Evolutionary conservation across 2,329 filamentous ascomycete species (phyloP), one percentile per base, ranked within the genome.

Genomic region (Penicillium sclerotigenum): DNA sequence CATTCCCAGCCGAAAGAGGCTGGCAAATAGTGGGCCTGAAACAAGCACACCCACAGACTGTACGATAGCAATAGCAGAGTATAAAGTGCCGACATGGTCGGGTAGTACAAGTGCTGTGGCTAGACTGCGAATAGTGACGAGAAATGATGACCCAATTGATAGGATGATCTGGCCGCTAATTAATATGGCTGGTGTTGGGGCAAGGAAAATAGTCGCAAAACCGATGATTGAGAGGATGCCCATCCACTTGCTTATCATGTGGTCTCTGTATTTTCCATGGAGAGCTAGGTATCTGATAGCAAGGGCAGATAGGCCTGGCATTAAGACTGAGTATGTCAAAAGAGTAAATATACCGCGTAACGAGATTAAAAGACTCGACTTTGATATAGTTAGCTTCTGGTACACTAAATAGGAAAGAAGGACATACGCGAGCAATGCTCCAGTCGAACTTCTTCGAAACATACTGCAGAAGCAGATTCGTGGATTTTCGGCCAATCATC

Each of bases 361-460:
- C 7, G 68, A 65, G 28, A 71, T 63, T 2, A 70, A 56, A 20
- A 68, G 61, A 48, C 67, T 69, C 31, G 68, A 56, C 68, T 70
- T 26, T 40, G 5, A 1, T 7, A 14, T 16, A 6, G 42, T 65
- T 41, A 61, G 59, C 29, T 18, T 40, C 20, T 26, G 20, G 2
- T n/a, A 9, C 5, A 2, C 11, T 20, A 20, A 16, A 11, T 9
- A 22, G 16, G 18, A 28, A 31, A 16, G 9, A 13, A 28, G 2
- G 22, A 50, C 64, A 38, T 64, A 69, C 68, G 47, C 60, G 47
- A 34, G 60, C 59, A 42, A 70, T 61, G 33, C 57, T 68, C 69
- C 69, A 71, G 18, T 64, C 24, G 37, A 68, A 70, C n/a, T 64
- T 65, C 46, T 65, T 65, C 14, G 68, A 69, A 1, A 61, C 62